Percentiles rank a stretch among this genome's conserved stretches.
phyloP scores from a whole-genome alignment of 345 rosid genomes.

The Gossypium stocksii region DNA sequence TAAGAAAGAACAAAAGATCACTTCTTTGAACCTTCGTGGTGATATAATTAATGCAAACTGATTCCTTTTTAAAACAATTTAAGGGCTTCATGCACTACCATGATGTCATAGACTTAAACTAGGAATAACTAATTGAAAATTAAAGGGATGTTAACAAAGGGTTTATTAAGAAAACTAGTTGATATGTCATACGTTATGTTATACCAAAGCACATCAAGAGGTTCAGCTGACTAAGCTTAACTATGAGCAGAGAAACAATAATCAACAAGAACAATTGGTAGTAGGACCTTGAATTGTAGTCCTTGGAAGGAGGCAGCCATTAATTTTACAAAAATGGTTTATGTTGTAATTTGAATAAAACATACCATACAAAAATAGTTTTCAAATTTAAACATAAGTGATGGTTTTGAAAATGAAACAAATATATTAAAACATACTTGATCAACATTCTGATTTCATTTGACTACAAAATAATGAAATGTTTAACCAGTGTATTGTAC shows the following conservation, averaged over 20 bases:
- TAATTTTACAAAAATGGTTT: background rate
- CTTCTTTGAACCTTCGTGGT: background rate
- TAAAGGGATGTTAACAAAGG: background rate
- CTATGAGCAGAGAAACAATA: background rate
- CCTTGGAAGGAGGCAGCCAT: background rate
- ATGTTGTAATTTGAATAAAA: background rate
- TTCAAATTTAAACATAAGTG: background rate
- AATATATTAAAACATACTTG: background rate
- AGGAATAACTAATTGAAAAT: background rate
- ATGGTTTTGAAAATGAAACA: background rate
- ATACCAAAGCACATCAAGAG: background rate
- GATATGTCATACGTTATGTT: background rate
- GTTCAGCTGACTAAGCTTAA: background rate
- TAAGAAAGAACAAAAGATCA: background rate
- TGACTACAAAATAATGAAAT: background rate
- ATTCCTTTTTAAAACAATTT: background rate
- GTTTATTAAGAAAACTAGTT: background rate
- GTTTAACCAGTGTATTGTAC: background rate
- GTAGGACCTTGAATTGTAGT: background rate
- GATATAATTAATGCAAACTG: background rate
- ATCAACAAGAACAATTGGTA: background rate
- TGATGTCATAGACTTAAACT: background rate
- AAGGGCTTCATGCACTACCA: background rate
- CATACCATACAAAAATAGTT: background rate
- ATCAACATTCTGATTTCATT: background rate